phyloP scores from a whole-genome alignment of 371 early-diverging fungal species.

The Dentiscutata heterogama region DNA sequence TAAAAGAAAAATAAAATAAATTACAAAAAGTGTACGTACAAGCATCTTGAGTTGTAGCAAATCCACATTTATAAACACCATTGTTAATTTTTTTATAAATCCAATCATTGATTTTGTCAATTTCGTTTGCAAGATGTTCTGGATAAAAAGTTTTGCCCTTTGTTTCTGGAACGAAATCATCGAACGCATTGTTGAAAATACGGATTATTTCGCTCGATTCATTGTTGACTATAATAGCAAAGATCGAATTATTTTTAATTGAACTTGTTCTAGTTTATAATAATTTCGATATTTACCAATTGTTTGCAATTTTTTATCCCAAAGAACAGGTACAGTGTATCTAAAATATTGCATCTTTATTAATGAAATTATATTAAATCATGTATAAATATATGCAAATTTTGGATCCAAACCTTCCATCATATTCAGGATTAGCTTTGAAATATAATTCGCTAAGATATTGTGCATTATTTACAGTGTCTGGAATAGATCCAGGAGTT shows the following conservation, averaged over 20 bases:
- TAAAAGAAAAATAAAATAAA: neutral
- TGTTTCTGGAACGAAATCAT: slow-evolving; percentile 70
- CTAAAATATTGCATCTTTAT: slow-evolving; percentile 51
- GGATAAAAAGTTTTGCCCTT: slow-evolving; percentile 84
- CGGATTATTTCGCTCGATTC: slow-evolving; percentile 96
- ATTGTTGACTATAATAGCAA: slow-evolving; percentile 81
- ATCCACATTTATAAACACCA: slow-evolving; percentile 90
- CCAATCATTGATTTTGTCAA: slow-evolving; percentile 92
- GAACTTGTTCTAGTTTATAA: neutral
- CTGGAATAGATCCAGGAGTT: slow-evolving; percentile 83
- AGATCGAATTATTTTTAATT: neutral
- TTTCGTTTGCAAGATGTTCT: slow-evolving; percentile 71
- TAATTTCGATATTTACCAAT: slow-evolving; percentile 65
- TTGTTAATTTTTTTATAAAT: slow-evolving; percentile 89
- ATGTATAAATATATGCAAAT: neutral
- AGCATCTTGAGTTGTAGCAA: slow-evolving; percentile 89
- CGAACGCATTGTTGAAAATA: slow-evolving; percentile 91
- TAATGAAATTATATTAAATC: neutral
- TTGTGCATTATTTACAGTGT: slow-evolving; percentile 76
- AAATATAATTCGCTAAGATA: slow-evolving; percentile 89
- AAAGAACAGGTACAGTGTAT: slow-evolving; percentile 90
- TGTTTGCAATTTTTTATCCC: slow-evolving; percentile 93
- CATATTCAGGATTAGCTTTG: slow-evolving; percentile 75
- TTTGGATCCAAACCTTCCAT: slow-evolving; percentile 37
- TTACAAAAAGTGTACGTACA: slow-evolving; percentile 59